Evolutionary conservation across 345 rosid genomes (phyloP), one percentile per base, ranked within the genome.

Genomic region (Salix exigua): DNA sequence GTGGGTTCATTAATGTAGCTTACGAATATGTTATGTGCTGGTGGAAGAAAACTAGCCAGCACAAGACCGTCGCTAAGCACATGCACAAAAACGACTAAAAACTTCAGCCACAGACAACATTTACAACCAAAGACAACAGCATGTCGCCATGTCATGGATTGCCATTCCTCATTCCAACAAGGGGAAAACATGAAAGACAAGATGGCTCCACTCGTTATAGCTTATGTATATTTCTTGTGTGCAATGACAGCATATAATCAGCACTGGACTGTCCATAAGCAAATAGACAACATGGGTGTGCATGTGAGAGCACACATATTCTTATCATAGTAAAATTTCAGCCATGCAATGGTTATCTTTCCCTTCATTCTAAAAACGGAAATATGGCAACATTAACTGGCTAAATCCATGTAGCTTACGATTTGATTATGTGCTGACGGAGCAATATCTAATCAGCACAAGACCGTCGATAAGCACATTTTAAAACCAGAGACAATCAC

Each of bases 1-100:
- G 65, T 67, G 82, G 81, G 81, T 67, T 5, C 28, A 38, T 25
- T 5, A 68, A 61, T 87, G 65, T 87, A 84, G 89, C 90, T 88
- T 86, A 90, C 81, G 90, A 82, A 68, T 67, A 80, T 81, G 88
- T 86, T 88, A 78, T 81, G 89, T 78, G 81, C 85, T 69, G 83
- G 83, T 70, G 74, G 40, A 11, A 7, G 28, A 63, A 1, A 61
- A 74, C 79, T 79, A 66, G 82, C 66, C 82, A 84, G 83, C 85
- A 88, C 86, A 89, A 83, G 88, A 87, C 87, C 86, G 84, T 66
- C 75, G 44, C 58, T 75, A 74, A 83, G 80, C 83, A 83, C 81
- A 40, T 40, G 4, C 46, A 40, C 0, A 1, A 0, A 40, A 40
- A 40, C 44, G 0, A 10, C 44, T 12, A 40, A 40, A 28, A 0